A percentile compares a stretch with the other conserved stretches of the same genome.
phyloP scores from a whole-genome alignment of 768 basidiomycete genomes.

The Termitomyces sp. region DNA sequence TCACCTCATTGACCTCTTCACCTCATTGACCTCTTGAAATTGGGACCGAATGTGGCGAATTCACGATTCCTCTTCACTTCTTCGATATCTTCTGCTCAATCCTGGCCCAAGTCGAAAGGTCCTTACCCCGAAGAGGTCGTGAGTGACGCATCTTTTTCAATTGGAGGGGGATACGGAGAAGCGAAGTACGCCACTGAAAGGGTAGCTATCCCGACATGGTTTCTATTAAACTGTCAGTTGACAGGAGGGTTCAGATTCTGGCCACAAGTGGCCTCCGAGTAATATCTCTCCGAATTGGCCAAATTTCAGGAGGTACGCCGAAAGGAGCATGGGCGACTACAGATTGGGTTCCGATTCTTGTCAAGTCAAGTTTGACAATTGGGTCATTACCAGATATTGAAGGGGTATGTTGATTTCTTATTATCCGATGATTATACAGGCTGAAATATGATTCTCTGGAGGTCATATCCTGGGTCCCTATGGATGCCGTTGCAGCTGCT shows the following conservation, averaged over 20 bases:
- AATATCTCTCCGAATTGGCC: constrained; percentile 27
- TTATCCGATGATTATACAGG: neutral
- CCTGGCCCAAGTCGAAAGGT: constrained; percentile 15
- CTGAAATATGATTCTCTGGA: constrained; percentile 5
- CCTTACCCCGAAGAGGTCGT: constrained; percentile 28
- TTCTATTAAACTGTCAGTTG: neutral
- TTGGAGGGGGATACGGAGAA: constrained; percentile 26
- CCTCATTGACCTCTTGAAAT: constrained; percentile 24
- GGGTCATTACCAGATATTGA: constrained; percentile 15
- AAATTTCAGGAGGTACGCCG: constrained; percentile 25
- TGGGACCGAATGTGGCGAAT: constrained; percentile 8
- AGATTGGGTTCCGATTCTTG: constrained; percentile 32
- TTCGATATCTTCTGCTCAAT: constrained; percentile 24
- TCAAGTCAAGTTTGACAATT: constrained; percentile 27
- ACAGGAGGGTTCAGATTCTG: constrained; percentile 16
- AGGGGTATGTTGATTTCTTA: constrained; percentile 18
- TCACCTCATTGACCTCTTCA: no score
- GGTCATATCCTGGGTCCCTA: constrained; percentile 35
- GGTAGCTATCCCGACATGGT: constrained; percentile 9
- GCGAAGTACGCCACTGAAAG: constrained; percentile 31
- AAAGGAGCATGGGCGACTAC: constrained; percentile 31
- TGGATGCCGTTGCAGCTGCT: constrained; percentile 22
- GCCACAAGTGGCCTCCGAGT: constrained; percentile 20
- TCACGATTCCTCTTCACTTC: constrained; percentile 29
- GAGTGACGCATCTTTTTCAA: constrained; percentile 17